phyloP scores from a whole-genome alignment of 768 basidiomycete species.

The Russula sp. region DNA sequence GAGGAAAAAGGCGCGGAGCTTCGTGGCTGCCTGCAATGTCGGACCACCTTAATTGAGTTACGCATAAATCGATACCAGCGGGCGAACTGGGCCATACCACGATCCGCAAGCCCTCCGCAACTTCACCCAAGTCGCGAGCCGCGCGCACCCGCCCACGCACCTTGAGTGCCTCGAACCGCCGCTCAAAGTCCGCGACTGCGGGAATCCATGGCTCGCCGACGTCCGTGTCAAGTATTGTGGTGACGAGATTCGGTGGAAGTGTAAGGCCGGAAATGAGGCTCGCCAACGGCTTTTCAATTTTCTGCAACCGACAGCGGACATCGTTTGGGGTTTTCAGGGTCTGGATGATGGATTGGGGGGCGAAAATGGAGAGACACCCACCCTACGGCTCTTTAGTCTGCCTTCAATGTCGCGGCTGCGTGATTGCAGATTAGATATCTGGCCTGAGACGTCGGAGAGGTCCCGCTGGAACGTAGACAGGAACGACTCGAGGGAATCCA shows the following conservation, averaged over 20 bases:
- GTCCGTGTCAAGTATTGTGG: slow-evolving; percentile 71
- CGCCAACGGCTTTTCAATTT: slow-evolving; percentile 81
- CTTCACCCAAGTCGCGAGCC: slow-evolving; percentile 72
- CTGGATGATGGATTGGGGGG: background rate
- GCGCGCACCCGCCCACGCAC: slow-evolving; percentile 79
- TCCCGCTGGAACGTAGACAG: slow-evolving; percentile 94
- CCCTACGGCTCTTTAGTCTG: slow-evolving; percentile 76
- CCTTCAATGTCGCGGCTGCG: slow-evolving; percentile 88
- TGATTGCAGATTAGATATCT: slow-evolving; percentile 90
- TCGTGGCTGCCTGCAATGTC: slow-evolving; percentile 66
- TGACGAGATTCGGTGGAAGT: slow-evolving; percentile 72
- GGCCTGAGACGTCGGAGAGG: slow-evolving; percentile 88
- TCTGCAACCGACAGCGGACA: slow-evolving; percentile 38
- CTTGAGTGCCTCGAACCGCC: slow-evolving; percentile 57
- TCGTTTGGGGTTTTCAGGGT: background rate
- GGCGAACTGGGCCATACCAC: slow-evolving; percentile 49
- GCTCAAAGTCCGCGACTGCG: slow-evolving; percentile 75
- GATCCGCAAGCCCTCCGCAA: slow-evolving; percentile 81
- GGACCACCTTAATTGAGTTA: background rate
- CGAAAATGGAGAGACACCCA: slow-evolving; percentile 34
- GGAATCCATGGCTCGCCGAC: slow-evolving; percentile 88
- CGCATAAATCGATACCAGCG: background rate
- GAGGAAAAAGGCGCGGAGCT: slow-evolving; percentile 81
- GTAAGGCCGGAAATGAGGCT: slow-evolving; percentile 73
- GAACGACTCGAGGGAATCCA: slow-evolving; percentile 86